These are phyloP conservation scores for Entomortierella lignicola DNA, from an alignment of 192 early-diverging fungal species.

Conservation along the genomic window DNA sequence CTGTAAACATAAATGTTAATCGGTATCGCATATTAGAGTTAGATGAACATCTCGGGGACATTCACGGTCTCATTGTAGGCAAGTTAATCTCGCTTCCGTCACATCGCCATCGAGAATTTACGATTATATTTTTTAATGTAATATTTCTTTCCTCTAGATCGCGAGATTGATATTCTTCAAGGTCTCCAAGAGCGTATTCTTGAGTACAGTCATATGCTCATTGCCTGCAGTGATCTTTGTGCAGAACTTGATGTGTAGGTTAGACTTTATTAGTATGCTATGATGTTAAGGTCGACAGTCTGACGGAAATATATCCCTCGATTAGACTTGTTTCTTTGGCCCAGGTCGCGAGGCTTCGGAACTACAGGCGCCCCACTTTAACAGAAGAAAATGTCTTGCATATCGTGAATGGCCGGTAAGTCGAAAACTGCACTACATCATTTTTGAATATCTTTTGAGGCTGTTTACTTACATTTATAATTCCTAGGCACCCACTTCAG, in stretches of 20 bases:
- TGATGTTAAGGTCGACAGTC: too few relatives aligned
- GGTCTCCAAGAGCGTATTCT: constrained; percentile 70
- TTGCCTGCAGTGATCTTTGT: constrained; percentile 50
- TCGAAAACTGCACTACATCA: too few relatives aligned
- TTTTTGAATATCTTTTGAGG: too few relatives aligned
- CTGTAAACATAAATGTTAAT: too few relatives aligned
- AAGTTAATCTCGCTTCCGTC: constrained; percentile 5
- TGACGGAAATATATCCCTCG: too few relatives aligned
- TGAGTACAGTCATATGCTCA: constrained; percentile 52
- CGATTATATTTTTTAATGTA: neutral
- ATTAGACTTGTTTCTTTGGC: constrained; percentile 72
- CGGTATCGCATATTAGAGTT: too few relatives aligned
- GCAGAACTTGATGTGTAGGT: constrained; percentile 81
- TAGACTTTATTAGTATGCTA: too few relatives aligned
- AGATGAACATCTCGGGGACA: constrained; percentile 85
- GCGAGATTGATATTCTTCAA: constrained; percentile 87
- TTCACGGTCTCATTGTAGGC: constrained; percentile 85
- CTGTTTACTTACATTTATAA: constrained; percentile 6
- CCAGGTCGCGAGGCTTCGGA: constrained; percentile 63
- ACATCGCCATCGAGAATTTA: neutral
- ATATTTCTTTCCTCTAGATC: constrained; percentile 58
- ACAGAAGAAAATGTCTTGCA: constrained; percentile 65
- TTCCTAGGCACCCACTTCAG: constrained; percentile 73
- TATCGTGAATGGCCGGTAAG: constrained; percentile 76
- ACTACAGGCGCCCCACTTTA: constrained; percentile 68